Conservation (phyloP, 257 asterid genomes). For the Cruciata laevipes region DNA sequence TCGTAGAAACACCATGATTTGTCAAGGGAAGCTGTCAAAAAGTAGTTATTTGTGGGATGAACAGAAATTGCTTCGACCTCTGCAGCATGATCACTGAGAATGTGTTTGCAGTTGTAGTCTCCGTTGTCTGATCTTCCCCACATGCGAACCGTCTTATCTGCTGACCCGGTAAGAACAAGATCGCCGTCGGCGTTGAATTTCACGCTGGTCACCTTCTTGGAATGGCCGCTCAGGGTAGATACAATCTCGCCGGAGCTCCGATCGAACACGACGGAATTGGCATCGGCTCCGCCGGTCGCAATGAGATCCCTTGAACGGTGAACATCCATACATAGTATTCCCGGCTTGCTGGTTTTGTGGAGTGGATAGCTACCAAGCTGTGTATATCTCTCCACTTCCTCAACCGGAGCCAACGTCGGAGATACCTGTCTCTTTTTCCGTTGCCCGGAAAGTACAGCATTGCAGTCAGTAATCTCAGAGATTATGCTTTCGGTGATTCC, state of each 20-base stretch:
- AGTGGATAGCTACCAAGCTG: conserved; percentile 89
- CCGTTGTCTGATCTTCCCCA: conserved; percentile 81
- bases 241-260: conserved; percentile 80
- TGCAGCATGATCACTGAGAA: conserved; percentile 82
- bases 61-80: conserved; percentile 98
- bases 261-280: conserved; percentile 82
- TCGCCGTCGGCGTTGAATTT: conserved; percentile 82
- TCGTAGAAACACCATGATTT: conserved; percentile 95
- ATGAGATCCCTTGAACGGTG: conserved; percentile 72
- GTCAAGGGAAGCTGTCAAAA: conserved; percentile 92
- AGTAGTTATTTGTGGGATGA: conserved; percentile 86
- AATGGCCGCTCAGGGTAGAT: conserved; percentile 91
- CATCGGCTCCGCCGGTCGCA: conserved; percentile 87
- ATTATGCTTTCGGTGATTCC: conserved; percentile 70
- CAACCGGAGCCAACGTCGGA: conserved; percentile 63
- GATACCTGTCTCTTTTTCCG: conserved; percentile 86
- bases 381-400: conserved; percentile 75
- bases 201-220: conserved; percentile 85
- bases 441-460: conserved; percentile 74
- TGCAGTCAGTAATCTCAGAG: conserved; percentile 79
- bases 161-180: conserved; percentile 70
- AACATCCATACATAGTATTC: conserved; percentile 84
- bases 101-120: conserved; percentile 54
- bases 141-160: conserved; percentile 97
- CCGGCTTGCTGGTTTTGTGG: conserved; percentile 92